Evolutionary conservation across 352 stramenopile species (phyloP).

Genomic region (Phytophthora ohioensis): DNA sequence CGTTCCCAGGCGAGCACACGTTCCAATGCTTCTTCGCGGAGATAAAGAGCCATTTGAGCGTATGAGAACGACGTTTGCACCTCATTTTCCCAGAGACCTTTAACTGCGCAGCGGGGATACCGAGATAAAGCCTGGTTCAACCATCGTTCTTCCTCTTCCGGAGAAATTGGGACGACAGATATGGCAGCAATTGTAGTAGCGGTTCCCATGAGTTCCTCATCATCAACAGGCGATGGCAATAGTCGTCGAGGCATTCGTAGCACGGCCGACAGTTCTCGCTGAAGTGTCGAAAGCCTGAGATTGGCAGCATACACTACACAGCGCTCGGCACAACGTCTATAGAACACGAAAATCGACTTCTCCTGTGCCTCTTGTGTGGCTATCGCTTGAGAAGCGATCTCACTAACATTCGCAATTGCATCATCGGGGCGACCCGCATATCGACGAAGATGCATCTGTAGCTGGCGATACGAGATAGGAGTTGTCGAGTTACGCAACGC

Average conservation of each 20-base stretch:
- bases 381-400: conserved; percentile 63
- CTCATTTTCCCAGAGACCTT: conserved; percentile 75
- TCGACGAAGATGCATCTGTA: conserved; percentile 78
- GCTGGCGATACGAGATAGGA: conserved; percentile 73
- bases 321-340: conserved; percentile 52
- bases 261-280: conserved; percentile 57
- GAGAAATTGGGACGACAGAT: conserved; percentile 36
- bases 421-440: conserved; percentile 79
- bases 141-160: conserved; percentile 37
- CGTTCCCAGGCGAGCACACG: conserved; percentile 64
- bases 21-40: conserved; percentile 70
- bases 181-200: conserved; percentile 4
- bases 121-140: conserved; percentile 41
- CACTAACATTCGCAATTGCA: conserved; percentile 57
- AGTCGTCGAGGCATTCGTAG: conserved; percentile 31
- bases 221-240: conserved; percentile 5
- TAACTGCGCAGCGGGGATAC: conserved; percentile 46
- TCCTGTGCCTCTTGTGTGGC: conserved; percentile 62
- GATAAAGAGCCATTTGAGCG: conserved; percentile 71
- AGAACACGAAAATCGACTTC: conserved; percentile 48
- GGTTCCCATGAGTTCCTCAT: conserved; percentile 17
- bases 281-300: conserved; percentile 55
- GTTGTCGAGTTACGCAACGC: conserved; percentile 60
- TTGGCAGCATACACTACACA: conserved; percentile 75
- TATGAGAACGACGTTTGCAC: conserved; percentile 47